phyloP scores from a whole-genome alignment of 306 rosid genomes.

The Castanopsis chinensis region DNA sequence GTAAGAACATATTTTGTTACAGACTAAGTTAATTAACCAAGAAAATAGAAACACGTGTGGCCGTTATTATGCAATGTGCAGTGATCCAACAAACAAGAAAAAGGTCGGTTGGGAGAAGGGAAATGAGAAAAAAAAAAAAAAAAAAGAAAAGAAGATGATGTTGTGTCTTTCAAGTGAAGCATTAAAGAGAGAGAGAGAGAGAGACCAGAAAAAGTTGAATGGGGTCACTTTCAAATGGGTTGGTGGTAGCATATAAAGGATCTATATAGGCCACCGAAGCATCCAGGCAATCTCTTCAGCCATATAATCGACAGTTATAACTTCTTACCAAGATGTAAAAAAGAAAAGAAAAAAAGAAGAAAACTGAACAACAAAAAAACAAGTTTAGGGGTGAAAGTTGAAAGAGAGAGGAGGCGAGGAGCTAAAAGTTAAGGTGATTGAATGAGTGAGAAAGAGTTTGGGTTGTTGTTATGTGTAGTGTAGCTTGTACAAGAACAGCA shows the following conservation, averaged over 20 bases:
- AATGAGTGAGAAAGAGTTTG: constrained; percentile 3
- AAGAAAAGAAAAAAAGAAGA: not conserved
- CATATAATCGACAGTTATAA: constrained; percentile 23
- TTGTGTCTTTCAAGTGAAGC: constrained; percentile 45
- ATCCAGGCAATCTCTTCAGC: constrained; percentile 18
- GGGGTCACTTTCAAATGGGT: constrained; percentile 45
- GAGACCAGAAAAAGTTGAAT: constrained; percentile 20
- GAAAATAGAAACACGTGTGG: constrained; percentile 2
- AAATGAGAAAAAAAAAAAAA: constrained; percentile 14
- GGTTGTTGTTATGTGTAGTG: constrained; percentile 11
- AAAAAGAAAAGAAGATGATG: constrained; percentile 23
- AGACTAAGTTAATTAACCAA: constrained; percentile 3
- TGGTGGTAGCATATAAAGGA: constrained; percentile 33
- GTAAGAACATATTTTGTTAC: too few species aligned
- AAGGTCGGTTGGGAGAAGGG: constrained; percentile 20
- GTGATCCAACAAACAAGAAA: constrained; percentile 25
- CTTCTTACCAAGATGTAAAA: constrained; percentile 33
- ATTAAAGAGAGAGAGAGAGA: constrained; percentile 15
- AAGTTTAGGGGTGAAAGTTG: too few species aligned
- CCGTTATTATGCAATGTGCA: constrained; percentile 15
- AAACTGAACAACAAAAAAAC: not conserved
- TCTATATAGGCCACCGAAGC: constrained; percentile 17
- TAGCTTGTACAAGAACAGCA: constrained; percentile 30
- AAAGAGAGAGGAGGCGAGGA: not conserved
- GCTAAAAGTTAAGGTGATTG: constrained; percentile 12